A percentile compares a stretch with the other conserved stretches of the same genome.
Conservation (phyloP, 1,284 basidiomycete genomes). For the Afroboletus lepidellus region DNA sequence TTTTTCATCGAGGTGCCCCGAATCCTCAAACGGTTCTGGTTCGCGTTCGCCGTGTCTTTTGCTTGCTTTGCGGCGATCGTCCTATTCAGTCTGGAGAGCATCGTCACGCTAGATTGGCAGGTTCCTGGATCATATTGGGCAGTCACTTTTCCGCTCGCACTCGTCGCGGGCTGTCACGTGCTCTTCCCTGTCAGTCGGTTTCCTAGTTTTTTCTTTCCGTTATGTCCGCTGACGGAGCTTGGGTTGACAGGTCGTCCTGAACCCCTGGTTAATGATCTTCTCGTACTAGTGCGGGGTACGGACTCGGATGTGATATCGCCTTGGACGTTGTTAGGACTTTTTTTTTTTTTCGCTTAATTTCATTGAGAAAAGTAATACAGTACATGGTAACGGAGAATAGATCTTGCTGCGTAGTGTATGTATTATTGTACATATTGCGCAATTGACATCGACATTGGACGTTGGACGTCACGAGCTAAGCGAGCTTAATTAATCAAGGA, state of each 20-base stretch:
- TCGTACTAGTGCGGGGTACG: slow-evolving; percentile 48
- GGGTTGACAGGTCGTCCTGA: slow-evolving; percentile 59
- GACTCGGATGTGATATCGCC: too few relatives aligned
- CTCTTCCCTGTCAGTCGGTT: slow-evolving; percentile 59
- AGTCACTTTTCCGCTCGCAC: slow-evolving; percentile 63
- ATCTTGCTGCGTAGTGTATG: too few relatives aligned
- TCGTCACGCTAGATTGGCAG: slow-evolving; percentile 47
- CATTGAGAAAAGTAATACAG: not conserved
- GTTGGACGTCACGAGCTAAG: too few relatives aligned
- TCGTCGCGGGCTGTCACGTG: slow-evolving; percentile 58
- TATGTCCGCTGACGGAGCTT: slow-evolving; percentile 5
- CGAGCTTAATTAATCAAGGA: too few relatives aligned
- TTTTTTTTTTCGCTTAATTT: not conserved
- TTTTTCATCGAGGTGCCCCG: slow-evolving; percentile 87
- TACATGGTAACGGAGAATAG: not conserved
- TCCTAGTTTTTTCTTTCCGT: not conserved
- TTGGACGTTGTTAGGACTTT: not conserved
- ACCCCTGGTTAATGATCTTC: slow-evolving; percentile 80
- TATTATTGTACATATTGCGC: not conserved
- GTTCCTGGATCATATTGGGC: slow-evolving; percentile 59
- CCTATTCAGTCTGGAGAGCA: slow-evolving; percentile 34
- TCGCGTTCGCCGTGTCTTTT: slow-evolving; percentile 28
- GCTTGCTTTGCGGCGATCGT: slow-evolving; percentile 41
- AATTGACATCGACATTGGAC: too few relatives aligned
- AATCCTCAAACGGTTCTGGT: slow-evolving; percentile 65